phyloP scores from a whole-genome alignment of 208 protist species.

The Acanthamoeba lenticulata region DNA sequence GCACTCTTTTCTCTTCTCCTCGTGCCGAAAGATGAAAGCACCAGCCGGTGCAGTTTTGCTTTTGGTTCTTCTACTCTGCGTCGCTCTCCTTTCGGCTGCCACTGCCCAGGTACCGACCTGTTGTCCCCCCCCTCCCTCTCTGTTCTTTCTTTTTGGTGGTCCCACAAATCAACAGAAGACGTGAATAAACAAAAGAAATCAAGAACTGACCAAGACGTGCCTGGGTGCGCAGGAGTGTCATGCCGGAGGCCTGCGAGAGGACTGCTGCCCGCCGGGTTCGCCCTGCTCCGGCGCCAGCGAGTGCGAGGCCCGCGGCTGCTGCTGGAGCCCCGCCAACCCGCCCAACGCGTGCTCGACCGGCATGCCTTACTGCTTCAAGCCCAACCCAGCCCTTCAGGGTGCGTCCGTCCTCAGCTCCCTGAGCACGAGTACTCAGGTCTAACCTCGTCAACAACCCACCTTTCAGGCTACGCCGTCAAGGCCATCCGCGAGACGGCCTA shows the following conservation, averaged over 20 bases:
- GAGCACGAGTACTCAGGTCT: no score
- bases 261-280: constrained; percentile 36
- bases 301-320: constrained; percentile 70
- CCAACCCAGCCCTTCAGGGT: constrained; percentile 53
- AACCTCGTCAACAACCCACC: not conserved
- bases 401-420: not conserved
- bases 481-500: not conserved
- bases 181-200: no score
- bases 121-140: no score
- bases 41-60: no score
- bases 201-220: no score
- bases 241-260: constrained; percentile 14
- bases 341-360: not conserved
- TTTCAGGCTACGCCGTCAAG: constrained; percentile 4
- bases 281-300: not conserved
- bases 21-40: no score
- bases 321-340: constrained; percentile 62
- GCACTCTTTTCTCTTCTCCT: no score
- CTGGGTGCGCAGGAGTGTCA: constrained; percentile 33
- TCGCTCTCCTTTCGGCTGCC: no score
- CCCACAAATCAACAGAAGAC: no score
- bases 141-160: no score
- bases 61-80: no score
- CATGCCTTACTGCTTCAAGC: constrained; percentile 31
- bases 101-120: no score